These are phyloP conservation scores for Zopfochytrium polystomum DNA, from an alignment of 371 early-diverging fungal genomes.

Conservation along the genomic window DNA sequence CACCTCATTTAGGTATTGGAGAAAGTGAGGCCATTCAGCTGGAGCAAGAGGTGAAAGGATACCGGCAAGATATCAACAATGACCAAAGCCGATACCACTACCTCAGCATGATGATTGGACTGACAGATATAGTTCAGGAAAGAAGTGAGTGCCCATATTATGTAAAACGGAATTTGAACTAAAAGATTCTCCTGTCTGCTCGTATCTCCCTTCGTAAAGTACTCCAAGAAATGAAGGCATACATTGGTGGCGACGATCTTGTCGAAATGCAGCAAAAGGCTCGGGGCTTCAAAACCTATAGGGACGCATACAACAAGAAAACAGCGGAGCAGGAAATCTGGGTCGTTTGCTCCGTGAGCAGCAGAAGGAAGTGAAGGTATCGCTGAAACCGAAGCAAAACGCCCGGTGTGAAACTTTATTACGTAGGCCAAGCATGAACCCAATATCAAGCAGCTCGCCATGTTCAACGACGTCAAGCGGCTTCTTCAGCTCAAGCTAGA, in stretches of 20 bases:
- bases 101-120: constrained; percentile 32
- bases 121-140: constrained; percentile 43
- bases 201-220: too few relatives aligned
- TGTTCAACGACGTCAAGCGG: constrained; percentile 45
- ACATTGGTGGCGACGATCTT: constrained; percentile 53
- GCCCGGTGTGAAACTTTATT: constrained; percentile 1
- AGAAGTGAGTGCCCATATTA: constrained; percentile 28
- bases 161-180: too few relatives aligned
- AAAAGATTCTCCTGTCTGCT: too few relatives aligned
- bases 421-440: constrained; percentile 46
- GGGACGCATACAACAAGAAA: constrained; percentile 50
- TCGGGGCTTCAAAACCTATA: constrained; percentile 55
- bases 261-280: constrained; percentile 42
- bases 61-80: constrained; percentile 42
- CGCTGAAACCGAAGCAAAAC: background rate
- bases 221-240: constrained; percentile 55
- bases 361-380: constrained; percentile 52
- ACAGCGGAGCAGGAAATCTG: constrained; percentile 45
- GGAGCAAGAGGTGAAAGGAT: constrained; percentile 42
- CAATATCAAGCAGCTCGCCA: constrained; percentile 46
- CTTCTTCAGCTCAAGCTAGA: constrained; percentile 43
- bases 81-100: constrained; percentile 48
- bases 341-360: constrained; percentile 40
- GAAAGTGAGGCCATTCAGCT: constrained; percentile 41
- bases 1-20: too few relatives aligned